These are phyloP conservation scores for Poa pratensis DNA, from an alignment of 176 grass and related monocot genomes.

Conservation along the genomic window DNA sequence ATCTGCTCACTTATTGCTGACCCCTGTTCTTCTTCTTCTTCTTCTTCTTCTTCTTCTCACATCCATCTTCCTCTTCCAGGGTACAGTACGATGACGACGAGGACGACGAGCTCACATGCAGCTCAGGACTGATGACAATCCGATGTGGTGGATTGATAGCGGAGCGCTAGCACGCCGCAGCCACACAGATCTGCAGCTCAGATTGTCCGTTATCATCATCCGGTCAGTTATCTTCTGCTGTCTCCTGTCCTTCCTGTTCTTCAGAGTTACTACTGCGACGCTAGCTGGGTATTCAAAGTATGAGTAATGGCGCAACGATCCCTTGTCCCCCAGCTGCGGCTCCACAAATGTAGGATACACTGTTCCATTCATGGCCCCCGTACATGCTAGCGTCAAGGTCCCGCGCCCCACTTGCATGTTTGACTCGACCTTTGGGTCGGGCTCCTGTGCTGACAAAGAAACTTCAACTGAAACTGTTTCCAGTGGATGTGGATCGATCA, in stretches of 20 bases:
- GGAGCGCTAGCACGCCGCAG: background rate
- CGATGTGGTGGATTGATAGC: background rate
- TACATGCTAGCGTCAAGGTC: background rate
- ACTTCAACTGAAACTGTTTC: constrained; percentile 6
- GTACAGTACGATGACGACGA: background rate
- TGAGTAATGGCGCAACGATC: constrained; percentile 41
- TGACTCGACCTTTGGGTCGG: background rate
- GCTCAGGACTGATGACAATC: background rate
- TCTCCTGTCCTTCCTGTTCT: constrained; percentile 36
- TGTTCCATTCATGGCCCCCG: constrained; percentile 34
- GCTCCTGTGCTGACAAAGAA: constrained; percentile 11
- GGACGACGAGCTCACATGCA: background rate
- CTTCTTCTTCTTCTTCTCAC: background rate
- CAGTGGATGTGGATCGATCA: constrained; percentile 7
- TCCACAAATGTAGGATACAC: constrained; percentile 45
- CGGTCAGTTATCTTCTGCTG: constrained; percentile 43
- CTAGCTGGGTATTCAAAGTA: constrained; percentile 32
- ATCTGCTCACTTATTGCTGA: constrained; percentile 20
- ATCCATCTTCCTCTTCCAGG: constrained; percentile 32
- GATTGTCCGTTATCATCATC: constrained; percentile 25
- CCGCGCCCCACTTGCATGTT: constrained; percentile 27
- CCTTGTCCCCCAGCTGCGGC: constrained; percentile 40
- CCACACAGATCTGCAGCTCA: constrained; percentile 53
- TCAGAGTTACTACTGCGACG: constrained; percentile 34
- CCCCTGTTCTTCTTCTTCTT: background rate